Conservation (phyloP, 305 asterid species). For the Fraxinus albicans region DNA sequence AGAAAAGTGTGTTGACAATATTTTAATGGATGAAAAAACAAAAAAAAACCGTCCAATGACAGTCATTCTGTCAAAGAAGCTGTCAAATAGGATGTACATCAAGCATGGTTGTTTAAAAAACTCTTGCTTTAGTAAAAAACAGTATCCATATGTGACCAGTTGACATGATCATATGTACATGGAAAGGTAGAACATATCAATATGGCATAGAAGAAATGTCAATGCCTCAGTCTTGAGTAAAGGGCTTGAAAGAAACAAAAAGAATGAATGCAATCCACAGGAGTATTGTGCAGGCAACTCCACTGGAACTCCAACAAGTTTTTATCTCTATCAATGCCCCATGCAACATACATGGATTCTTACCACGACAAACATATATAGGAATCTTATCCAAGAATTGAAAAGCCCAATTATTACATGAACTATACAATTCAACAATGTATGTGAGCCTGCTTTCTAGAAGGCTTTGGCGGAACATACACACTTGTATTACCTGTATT, state of each 20-base stretch:
- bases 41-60: too few relatives aligned
- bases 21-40: too few relatives aligned
- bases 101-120: not conserved
- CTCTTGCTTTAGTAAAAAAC: constrained; percentile 12
- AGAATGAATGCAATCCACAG: not conserved
- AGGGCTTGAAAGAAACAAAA: not conserved
- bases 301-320: not conserved
- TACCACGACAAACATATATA: not conserved
- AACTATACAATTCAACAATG: not conserved
- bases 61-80: too few relatives aligned
- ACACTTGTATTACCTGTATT: constrained; percentile 58
- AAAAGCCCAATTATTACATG: not conserved
- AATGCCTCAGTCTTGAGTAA: not conserved
- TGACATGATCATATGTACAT: constrained; percentile 1
- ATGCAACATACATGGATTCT: not conserved
- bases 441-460: not conserved
- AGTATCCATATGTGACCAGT: not conserved
- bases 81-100: not conserved
- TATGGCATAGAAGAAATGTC: not conserved
- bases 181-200: not conserved
- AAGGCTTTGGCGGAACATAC: not conserved
- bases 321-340: not conserved
- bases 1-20: not conserved
- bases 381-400: not conserved
- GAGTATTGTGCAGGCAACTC: not conserved